A percentile compares a stretch with the other conserved stretches of the same genome.
Conservation (phyloP, 2,329 filamentous ascomycete species). For the Apiospora malaysiana region DNA sequence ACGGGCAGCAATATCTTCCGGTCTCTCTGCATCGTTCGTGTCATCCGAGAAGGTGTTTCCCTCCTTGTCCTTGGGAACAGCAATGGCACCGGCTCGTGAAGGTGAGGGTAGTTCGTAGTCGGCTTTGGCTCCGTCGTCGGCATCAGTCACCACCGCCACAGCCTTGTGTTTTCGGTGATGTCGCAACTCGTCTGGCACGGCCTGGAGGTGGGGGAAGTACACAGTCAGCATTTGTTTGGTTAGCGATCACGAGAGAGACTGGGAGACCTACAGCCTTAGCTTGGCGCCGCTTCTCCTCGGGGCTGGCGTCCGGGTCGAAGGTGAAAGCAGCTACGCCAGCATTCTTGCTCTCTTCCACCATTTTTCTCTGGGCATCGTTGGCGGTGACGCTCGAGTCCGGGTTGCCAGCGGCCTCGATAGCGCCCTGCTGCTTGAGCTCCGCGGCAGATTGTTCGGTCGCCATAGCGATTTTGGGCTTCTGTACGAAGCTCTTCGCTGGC, state of each 20-base stretch:
- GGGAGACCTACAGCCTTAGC: constrained; percentile 70
- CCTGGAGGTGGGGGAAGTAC: constrained; percentile 46
- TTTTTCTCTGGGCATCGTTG: constrained; percentile 72
- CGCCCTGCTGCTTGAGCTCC: constrained; percentile 84
- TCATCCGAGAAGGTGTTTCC: constrained; percentile 56
- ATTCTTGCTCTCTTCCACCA: constrained; percentile 79
- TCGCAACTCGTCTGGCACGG: constrained; percentile 68
- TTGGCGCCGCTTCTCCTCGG: constrained; percentile 84
- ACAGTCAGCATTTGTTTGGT: constrained; percentile 23
- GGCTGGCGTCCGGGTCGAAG: constrained; percentile 85
- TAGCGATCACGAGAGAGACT: constrained; percentile 25
- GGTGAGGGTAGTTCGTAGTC: constrained; percentile 80
- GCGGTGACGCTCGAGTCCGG: constrained; percentile 71
- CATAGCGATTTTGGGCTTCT: constrained; percentile 32
- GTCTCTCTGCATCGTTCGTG: constrained; percentile 60
- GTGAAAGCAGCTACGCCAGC: constrained; percentile 81
- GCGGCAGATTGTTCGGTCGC: constrained; percentile 44
- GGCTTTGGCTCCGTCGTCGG: constrained; percentile 71
- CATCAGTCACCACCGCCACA: constrained; percentile 78
- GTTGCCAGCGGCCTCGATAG: constrained; percentile 77
- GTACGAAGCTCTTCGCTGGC: neutral
- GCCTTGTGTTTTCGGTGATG: constrained; percentile 66
- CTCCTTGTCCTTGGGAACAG: constrained; percentile 55
- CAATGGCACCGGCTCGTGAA: constrained; percentile 71
- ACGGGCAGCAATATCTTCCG: constrained; percentile 54